Conservation (phyloP, 306 rosid genomes). For the Casuarina glauca region DNA sequence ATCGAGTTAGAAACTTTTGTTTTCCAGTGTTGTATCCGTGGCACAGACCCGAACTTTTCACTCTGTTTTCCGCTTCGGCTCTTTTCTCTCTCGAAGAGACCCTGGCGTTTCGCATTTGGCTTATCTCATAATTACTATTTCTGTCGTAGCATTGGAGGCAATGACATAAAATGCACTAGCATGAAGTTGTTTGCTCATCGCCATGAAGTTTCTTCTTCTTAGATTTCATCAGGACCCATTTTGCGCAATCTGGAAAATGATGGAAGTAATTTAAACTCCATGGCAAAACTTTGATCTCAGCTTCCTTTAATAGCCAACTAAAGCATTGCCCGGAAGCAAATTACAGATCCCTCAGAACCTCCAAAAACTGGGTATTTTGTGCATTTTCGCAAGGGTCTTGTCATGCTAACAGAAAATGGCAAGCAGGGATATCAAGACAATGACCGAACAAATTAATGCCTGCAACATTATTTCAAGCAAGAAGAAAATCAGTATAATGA, state of each 20-base stretch:
- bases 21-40: conserved; percentile 1
- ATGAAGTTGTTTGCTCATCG: neutral
- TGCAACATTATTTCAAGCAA: conserved; percentile 3
- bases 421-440: conserved; percentile 27
- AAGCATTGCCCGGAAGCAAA: neutral
- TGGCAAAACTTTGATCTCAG: neutral
- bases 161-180: neutral
- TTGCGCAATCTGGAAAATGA: too few species aligned
- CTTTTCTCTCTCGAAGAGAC: neutral
- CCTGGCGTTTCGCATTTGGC: neutral
- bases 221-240: neutral
- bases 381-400: neutral
- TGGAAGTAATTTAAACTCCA: neutral
- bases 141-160: neutral
- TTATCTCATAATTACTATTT: neutral
- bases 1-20: neutral
- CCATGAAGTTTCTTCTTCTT: neutral
- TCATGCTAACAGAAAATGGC: conserved; percentile 25
- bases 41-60: neutral
- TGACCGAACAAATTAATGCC: conserved; percentile 37
- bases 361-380: neutral
- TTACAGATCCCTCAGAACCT: neutral
- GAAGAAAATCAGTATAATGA: neutral
- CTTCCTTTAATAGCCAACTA: neutral
- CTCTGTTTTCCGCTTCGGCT: neutral